A percentile compares a stretch with the other conserved stretches of the same genome.
Evolutionary conservation across 225 moss, liverwort and hornwort genomes (phyloP).

Genomic region (Sphagnum contortum): DNA sequence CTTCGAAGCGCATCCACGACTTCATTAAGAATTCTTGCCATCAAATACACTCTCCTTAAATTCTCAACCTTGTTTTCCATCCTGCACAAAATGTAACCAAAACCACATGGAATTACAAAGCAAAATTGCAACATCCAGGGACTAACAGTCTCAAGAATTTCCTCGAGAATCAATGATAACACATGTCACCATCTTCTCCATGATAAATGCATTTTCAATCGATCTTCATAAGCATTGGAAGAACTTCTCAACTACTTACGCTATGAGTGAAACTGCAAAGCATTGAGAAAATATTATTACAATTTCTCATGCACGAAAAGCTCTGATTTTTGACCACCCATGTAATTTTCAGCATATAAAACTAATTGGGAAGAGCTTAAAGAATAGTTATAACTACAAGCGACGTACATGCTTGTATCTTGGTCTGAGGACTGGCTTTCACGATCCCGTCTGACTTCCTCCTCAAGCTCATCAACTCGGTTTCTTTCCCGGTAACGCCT

Average conservation of each 20-base stretch:
- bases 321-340: too few relatives aligned
- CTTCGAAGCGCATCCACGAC: conserved; percentile 42
- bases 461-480: conserved; percentile 41
- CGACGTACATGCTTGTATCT: conserved; percentile 30
- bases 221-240: neutral
- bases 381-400: neutral
- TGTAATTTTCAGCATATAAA: neutral
- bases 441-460: conserved; percentile 21
- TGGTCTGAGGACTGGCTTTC: conserved; percentile 13
- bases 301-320: too few relatives aligned
- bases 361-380: neutral
- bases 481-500: conserved; percentile 26
- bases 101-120: neutral
- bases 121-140: neutral
- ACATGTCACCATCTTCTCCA: neutral
- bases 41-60: conserved; percentile 39
- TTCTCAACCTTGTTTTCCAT: conserved; percentile 29
- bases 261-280: too few relatives aligned
- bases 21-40: conserved; percentile 42
- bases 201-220: too few relatives aligned
- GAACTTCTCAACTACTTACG: neutral
- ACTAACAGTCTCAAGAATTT: neutral
- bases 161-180: neutral
- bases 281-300: too few relatives aligned
- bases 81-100: conserved; percentile 18